phyloP scores from a whole-genome alignment of 495 filamentous ascomycete genomes.

The Aspergillus mulundensis region DNA sequence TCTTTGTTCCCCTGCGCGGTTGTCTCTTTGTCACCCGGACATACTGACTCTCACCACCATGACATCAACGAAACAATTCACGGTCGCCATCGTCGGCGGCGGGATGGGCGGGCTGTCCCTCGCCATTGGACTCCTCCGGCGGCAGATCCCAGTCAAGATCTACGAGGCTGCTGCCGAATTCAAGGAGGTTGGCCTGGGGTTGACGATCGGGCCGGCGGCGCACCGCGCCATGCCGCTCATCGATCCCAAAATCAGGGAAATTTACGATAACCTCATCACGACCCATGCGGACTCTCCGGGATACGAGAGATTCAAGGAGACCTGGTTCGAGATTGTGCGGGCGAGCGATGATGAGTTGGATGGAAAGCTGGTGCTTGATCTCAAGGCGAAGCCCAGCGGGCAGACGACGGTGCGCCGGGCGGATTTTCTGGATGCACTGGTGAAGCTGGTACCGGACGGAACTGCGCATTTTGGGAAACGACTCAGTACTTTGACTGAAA shows the following conservation, averaged over 20 bases:
- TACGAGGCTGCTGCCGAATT: conserved; percentile 53
- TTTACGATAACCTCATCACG: conserved; percentile 32
- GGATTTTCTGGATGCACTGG: conserved; percentile 56
- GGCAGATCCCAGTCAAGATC: conserved; percentile 44
- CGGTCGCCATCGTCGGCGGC: conserved; percentile 56
- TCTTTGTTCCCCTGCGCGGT: neutral
- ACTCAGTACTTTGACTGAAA: conserved; percentile 20
- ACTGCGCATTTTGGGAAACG: conserved; percentile 33
- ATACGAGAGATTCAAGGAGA: conserved; percentile 4
- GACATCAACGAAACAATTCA: conserved; percentile 22
- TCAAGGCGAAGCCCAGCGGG: conserved; percentile 30
- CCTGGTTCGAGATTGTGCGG: conserved; percentile 11
- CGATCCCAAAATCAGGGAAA: conserved; percentile 35
- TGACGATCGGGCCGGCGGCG: conserved; percentile 57
- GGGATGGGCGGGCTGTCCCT: conserved; percentile 58
- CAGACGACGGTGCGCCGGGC: conserved; percentile 48
- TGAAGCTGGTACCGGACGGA: conserved; percentile 48
- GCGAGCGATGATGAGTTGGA: conserved; percentile 19
- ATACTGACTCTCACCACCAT: neutral
- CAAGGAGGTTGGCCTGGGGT: conserved; percentile 56
- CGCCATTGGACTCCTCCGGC: conserved; percentile 51
- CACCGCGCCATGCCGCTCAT: conserved; percentile 51
- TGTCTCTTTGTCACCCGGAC: too few relatives aligned
- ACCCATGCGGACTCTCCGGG: conserved; percentile 27
- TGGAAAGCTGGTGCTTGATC: conserved; percentile 26